Base-by-base conservation (phyloP, 2,329 filamentous ascomycete species). In the Diaporthe aspalathi region DNA sequence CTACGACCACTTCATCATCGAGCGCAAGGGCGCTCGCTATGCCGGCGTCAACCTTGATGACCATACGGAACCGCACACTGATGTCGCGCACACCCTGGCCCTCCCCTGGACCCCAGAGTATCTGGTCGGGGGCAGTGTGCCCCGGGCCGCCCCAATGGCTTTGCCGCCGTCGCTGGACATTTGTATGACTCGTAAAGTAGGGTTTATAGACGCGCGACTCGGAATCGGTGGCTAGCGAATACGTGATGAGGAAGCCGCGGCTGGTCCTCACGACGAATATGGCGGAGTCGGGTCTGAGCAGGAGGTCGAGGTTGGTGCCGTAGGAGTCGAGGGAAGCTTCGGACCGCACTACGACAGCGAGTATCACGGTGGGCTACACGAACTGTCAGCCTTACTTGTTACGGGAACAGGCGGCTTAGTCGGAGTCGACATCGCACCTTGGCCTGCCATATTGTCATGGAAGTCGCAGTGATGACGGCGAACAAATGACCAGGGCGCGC, bases 11-110 rank as follows among this genome's bases (percentile, higher is more conserved):
- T 80, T 98, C 96, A 70, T 97, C 94, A 75, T 98, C 96, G 27
- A 98, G 87, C 2, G 96, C 95, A 68, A 98, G 84, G 14, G 93
- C 94, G 77, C 91, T 93, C 75, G 91, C 91, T 76, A 99, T 98
- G 2, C 96, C 96, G 3, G 96, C 96, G 81, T 99, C 96, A 22
- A 99, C 94, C 79, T 97, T 97, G 78, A 99, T 98, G 17, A 97
- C 95, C 93, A 98, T 97, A 70, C 95, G 90, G 81, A 99, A 99
- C 14, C 94, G 92, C 62, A 99, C 88, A 76, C 92, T 97, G 70
- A 97, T 90, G 81, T 99, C 96, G 67, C 90, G 89, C 65, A 97
- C 91, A 4, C 94, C 94, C 62, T 88, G 88, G 12, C 93, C 93
- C 80, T 98, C 96, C 43, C 95, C 95, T 1, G 93, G 90, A 0